phyloP scores from a whole-genome alignment of 768 basidiomycete genomes.

The Myochromella boudieri region DNA sequence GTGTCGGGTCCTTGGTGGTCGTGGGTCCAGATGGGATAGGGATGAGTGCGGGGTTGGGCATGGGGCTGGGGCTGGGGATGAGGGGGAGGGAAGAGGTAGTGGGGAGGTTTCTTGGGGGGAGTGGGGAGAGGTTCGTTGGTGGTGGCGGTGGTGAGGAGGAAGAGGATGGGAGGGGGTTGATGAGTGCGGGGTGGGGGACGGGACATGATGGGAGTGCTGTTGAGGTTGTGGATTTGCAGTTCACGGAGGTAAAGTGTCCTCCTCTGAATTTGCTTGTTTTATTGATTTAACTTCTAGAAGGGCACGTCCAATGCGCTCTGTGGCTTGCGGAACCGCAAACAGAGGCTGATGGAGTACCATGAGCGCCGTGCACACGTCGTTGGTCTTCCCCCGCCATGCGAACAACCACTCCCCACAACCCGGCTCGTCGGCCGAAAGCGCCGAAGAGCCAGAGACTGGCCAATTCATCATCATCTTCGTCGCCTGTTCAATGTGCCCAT shows the following conservation, averaged over 20 bases:
- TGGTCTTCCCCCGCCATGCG: conserved; percentile 26
- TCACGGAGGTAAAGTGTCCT: conserved; percentile 54
- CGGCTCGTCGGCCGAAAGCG: conserved; percentile 41
- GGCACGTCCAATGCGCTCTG: conserved; percentile 47
- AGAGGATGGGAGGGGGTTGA: conserved; percentile 60
- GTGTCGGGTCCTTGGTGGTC: conserved; percentile 27
- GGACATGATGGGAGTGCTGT: conserved; percentile 78
- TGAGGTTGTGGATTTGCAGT: conserved; percentile 65
- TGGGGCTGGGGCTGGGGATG: conserved; percentile 1
- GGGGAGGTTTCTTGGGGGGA: conserved; percentile 47
- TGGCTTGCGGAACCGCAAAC: conserved; percentile 61
- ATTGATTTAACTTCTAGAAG: conserved; percentile 33
- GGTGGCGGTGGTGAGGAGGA: conserved; percentile 34
- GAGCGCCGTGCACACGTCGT: conserved; percentile 55
- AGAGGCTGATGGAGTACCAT: conserved; percentile 67
- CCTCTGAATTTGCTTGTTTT: conserved; percentile 1
- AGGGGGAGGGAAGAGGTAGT: conserved; percentile 41
- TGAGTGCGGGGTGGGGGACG: conserved; percentile 77
- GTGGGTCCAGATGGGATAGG: conserved; percentile 28
- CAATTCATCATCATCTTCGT: conserved; percentile 24
- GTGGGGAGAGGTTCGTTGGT: conserved; percentile 36
- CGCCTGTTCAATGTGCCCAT: conserved; percentile 17
- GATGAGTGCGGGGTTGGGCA: conserved; percentile 29
- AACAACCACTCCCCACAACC: conserved; percentile 24
- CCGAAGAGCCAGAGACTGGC: conserved; percentile 35